phyloP scores from a whole-genome alignment of 495 filamentous ascomycete genomes.

The Neurospora sublineolata region DNA sequence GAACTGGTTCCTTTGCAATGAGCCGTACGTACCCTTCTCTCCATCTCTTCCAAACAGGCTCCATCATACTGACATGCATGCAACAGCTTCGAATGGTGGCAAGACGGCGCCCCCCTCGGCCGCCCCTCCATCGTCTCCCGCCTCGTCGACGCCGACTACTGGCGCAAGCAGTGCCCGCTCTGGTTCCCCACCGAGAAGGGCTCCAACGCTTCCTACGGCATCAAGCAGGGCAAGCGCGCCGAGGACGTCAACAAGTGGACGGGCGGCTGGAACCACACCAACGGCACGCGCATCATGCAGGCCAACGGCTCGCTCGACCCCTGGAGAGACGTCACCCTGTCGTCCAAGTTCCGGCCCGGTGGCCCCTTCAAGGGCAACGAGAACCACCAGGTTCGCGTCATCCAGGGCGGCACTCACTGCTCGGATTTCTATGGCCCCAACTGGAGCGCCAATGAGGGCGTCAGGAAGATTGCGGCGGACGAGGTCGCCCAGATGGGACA shows the following conservation, averaged over 20 bases:
- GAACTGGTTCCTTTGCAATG: slow-evolving; percentile 57
- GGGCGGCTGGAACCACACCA: slow-evolving; percentile 43
- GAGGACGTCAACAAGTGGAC: slow-evolving; percentile 47
- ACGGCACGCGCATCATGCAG: slow-evolving; percentile 48
- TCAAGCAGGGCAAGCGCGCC: slow-evolving; percentile 39
- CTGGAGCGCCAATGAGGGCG: slow-evolving; percentile 30
- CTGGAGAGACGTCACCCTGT: slow-evolving; percentile 31
- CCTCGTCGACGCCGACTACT: slow-evolving; percentile 44
- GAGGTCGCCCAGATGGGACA: slow-evolving; percentile 23
- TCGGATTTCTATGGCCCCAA: slow-evolving; percentile 37
- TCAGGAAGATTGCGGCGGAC: slow-evolving; percentile 20
- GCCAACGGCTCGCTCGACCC: slow-evolving; percentile 44
- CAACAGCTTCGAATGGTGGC: slow-evolving; percentile 20
- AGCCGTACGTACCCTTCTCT: slow-evolving; percentile 26
- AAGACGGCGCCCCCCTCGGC: slow-evolving; percentile 38
- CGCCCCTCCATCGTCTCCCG: slow-evolving; percentile 43
- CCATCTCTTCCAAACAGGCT: too few relatives aligned
- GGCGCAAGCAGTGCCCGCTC: slow-evolving; percentile 45
- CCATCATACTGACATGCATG: too few relatives aligned
- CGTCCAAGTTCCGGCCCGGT: slow-evolving; percentile 27
- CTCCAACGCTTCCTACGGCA: slow-evolving; percentile 33
- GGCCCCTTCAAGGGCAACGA: slow-evolving; percentile 26
- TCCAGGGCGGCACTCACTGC: slow-evolving; percentile 31
- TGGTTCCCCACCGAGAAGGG: slow-evolving; percentile 45
- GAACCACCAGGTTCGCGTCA: slow-evolving; percentile 21